These are phyloP conservation scores for Trichothecium sympodiale DNA, from an alignment of 2,329 filamentous ascomycete species.

Conservation along the genomic window DNA sequence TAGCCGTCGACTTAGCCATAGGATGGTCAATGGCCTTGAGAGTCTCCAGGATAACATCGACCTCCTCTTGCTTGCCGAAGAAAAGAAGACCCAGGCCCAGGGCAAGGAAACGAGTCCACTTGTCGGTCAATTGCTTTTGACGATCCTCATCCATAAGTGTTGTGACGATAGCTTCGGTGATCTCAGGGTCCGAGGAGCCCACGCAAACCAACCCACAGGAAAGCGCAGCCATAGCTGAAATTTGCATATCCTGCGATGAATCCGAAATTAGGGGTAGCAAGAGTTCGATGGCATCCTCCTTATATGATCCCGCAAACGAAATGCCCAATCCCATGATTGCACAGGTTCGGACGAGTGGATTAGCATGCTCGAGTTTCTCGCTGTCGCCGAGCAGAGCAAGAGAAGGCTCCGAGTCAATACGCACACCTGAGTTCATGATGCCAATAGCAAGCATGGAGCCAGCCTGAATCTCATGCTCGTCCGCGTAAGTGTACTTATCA, in stretches of 20 bases:
- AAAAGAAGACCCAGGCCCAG: conserved; percentile 87
- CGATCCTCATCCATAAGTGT: conserved; percentile 91
- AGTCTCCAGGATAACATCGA: conserved; percentile 95
- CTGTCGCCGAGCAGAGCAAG: conserved; percentile 73
- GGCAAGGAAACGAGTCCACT: conserved; percentile 95
- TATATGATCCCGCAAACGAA: conserved; percentile 89
- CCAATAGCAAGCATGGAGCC: conserved; percentile 88
- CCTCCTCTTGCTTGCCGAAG: conserved; percentile 95
- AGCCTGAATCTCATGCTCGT: conserved; percentile 73
- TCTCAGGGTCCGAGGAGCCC: conserved; percentile 80
- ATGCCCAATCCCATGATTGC: conserved; percentile 94
- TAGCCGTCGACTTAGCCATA: conserved; percentile 90
- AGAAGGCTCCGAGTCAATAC: conserved; percentile 80
- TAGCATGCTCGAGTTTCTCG: conserved; percentile 70
- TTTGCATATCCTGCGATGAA: conserved; percentile 79
- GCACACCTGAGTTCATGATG: conserved; percentile 89
- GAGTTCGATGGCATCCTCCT: conserved; percentile 74
- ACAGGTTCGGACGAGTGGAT: conserved; percentile 65
- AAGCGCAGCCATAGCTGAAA: conserved; percentile 90
- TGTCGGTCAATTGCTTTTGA: conserved; percentile 84
- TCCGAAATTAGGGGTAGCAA: conserved; percentile 83
- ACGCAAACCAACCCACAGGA: conserved; percentile 86
- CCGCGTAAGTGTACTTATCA: conserved; percentile 82
- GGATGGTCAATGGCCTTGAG: conserved; percentile 95
- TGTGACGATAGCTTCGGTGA: conserved; percentile 84